Base-by-base conservation (phyloP, 768 basidiomycete genomes). In the Suillus sp. region DNA sequence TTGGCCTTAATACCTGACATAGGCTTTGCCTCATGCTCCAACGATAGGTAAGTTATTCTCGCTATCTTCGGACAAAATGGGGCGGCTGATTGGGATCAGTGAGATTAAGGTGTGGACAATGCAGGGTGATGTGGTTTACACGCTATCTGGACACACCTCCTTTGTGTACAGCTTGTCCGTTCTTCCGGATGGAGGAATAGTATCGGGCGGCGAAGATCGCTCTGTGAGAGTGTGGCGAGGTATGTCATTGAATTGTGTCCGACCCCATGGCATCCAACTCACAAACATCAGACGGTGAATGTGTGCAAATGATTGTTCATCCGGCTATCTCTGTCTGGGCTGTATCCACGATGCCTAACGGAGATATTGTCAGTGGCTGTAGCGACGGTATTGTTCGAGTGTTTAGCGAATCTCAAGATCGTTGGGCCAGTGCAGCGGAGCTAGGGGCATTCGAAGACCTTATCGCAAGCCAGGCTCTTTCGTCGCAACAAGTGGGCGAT, bases 301-400 rank as follows among this genome's bases (percentile, higher is more conserved):
- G 92, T 67, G 76, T 84, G 7, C 96, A 99, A 75, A 91, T 90
- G 11, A 87, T 99, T 64, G 85, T 92, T 11, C 95, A 97, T 71
- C 95, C 97, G 8, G 94, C 94, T 9, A 93, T 96, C 62, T 98
- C 96, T n/a, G 93, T 99, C 2, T 99, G 97, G 97, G 79, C 92
- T 3, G 93, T 96, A 18, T 88, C 92, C 1, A 83, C 88, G 7
- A 88, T 95, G 82, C 89, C 93, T 0, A 94, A 95, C 65, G 89
- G 92, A 38, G 96, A 99, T 74, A 92, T 99, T 67, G 91, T 93
- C 53, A 95, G 91, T 58, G 96, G 96, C 6, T 84, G 89, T 59
- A 96, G 96, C 65, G 97, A 99, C 72, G 89, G 90, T 40, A 76
- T 88, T 34, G 86, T 99, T 25, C 86, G 97, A 57, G 83, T 99